Conservation (phyloP, 164 flowering plant species). For the Magnolia sinica region DNA sequence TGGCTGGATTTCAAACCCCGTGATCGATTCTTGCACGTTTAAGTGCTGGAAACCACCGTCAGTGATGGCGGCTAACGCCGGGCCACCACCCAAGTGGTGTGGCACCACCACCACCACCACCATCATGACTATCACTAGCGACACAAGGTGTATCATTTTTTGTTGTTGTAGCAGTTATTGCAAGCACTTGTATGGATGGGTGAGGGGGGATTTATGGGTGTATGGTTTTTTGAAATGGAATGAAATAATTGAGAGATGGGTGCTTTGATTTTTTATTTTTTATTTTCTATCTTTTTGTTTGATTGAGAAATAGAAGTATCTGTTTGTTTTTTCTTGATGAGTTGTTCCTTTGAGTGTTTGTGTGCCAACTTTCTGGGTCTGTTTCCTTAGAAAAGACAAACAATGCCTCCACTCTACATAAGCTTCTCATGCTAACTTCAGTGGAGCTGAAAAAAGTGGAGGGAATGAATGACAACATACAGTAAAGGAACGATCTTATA, state of each 20-base stretch:
- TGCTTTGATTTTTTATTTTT: not conserved
- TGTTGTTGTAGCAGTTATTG: not conserved
- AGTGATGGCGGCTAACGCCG: not conserved
- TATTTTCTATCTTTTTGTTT: not conserved
- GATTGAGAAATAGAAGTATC: not conserved
- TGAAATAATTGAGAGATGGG: conserved; percentile 17
- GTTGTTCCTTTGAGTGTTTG: not conserved
- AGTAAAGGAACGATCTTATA: too few species aligned
- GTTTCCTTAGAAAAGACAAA: conserved; percentile 19
- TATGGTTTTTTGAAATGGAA: conserved; percentile 10
- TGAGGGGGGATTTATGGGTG: conserved; percentile 23
- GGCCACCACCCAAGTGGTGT: conserved; percentile 10
- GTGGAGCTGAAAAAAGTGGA: conserved; percentile 3
- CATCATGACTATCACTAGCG: conserved; percentile 1
- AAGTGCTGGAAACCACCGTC: conserved; percentile 25
- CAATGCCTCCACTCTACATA: not conserved
- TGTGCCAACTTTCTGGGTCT: conserved; percentile 12
- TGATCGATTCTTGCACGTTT: conserved; percentile 35
- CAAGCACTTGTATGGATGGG: not conserved
- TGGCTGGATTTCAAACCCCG: conserved; percentile 6
- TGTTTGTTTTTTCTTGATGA: not conserved
- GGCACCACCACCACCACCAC: conserved; percentile 7
- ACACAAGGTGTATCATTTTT: conserved; percentile 14
- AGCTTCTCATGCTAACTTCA: conserved; percentile 1
- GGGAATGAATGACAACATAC: not conserved